Percentiles rank a stretch among this genome's conserved stretches.
phyloP scores from a whole-genome alignment of 805 yeast species.

The Metschnikowia gruessii region DNA sequence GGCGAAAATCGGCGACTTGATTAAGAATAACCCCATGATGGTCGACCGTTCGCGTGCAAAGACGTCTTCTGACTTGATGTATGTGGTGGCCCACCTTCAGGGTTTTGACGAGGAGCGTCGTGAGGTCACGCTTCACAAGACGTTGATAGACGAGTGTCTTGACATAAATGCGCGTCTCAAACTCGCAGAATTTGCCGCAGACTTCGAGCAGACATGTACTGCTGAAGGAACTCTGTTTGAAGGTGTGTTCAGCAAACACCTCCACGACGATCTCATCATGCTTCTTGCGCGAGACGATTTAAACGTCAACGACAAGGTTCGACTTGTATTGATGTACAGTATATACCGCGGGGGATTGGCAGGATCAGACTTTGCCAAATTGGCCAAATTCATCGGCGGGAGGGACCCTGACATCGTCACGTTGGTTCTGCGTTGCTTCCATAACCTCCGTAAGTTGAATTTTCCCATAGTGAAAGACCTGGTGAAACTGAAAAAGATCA shows the following conservation, averaged over 20 bases:
- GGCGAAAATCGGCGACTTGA: conserved; percentile 58
- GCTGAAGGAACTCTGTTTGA: conserved; percentile 70
- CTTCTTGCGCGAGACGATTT: conserved; percentile 49
- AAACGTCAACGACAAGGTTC: conserved; percentile 62
- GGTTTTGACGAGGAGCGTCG: conserved; percentile 67
- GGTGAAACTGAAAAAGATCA: conserved; percentile 42
- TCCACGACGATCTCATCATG: conserved; percentile 60
- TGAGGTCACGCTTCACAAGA: conserved; percentile 56
- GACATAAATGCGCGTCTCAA: conserved; percentile 53
- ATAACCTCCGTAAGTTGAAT: conserved; percentile 50
- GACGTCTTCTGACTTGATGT: conserved; percentile 67
- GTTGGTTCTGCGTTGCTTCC: conserved; percentile 52
- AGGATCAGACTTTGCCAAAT: conserved; percentile 66
- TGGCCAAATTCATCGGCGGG: conserved; percentile 54
- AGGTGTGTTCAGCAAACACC: conserved; percentile 56
- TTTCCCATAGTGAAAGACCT: conserved; percentile 48
- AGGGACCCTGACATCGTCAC: conserved; percentile 48
- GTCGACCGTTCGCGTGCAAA: conserved; percentile 65
- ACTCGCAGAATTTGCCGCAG: conserved; percentile 67
- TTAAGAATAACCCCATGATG: conserved; percentile 70
- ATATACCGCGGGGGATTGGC: conserved; percentile 79
- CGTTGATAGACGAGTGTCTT: conserved; percentile 63
- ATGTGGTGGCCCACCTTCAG: conserved; percentile 66
- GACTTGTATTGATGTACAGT: conserved; percentile 73
- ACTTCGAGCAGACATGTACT: conserved; percentile 78